phyloP scores from a whole-genome alignment of 768 basidiomycete genomes.

The Mycena rebaudengoi region DNA sequence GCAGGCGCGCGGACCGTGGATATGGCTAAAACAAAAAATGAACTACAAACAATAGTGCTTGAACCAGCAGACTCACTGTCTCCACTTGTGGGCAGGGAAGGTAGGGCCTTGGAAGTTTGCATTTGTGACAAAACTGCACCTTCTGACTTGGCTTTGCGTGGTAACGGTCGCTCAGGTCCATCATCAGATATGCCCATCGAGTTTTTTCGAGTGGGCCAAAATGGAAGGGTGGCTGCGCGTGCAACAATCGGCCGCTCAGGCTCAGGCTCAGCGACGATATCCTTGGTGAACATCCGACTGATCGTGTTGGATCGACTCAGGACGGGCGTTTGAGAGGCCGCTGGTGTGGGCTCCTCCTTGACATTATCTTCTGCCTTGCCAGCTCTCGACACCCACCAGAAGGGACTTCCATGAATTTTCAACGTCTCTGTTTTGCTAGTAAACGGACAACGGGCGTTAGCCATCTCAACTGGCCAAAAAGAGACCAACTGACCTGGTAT shows the following conservation, averaged over 20 bases:
- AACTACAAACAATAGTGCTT: neutral
- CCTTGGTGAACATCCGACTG: neutral
- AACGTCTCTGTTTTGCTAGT: slow-evolving; percentile 63
- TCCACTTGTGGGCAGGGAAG: slow-evolving; percentile 22
- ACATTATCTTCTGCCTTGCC: slow-evolving; percentile 9
- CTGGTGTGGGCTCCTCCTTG: slow-evolving; percentile 8
- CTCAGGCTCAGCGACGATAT: neutral
- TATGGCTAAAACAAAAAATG: slow-evolving; percentile 31
- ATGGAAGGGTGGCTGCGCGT: slow-evolving; percentile 40
- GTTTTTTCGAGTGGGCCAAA: slow-evolving; percentile 42
- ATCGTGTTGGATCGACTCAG: slow-evolving; percentile 13
- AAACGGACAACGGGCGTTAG: too few relatives aligned
- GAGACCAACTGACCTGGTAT: slow-evolving; percentile 41
- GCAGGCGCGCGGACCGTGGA: slow-evolving; percentile 69
- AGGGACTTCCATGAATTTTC: slow-evolving; percentile 46
- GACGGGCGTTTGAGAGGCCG: slow-evolving; percentile 17
- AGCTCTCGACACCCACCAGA: slow-evolving; percentile 24
- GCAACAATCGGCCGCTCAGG: slow-evolving; percentile 9
- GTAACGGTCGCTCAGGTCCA: slow-evolving; percentile 37
- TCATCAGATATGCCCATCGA: slow-evolving; percentile 42
- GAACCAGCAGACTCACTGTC: slow-evolving; percentile 18
- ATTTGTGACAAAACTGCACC: slow-evolving; percentile 20
- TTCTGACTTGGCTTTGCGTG: slow-evolving; percentile 37
- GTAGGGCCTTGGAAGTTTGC: slow-evolving; percentile 14
- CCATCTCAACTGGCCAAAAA: too few relatives aligned